Conservation (phyloP, 768 basidiomycete genomes). For the Amyloporia xantha region DNA sequence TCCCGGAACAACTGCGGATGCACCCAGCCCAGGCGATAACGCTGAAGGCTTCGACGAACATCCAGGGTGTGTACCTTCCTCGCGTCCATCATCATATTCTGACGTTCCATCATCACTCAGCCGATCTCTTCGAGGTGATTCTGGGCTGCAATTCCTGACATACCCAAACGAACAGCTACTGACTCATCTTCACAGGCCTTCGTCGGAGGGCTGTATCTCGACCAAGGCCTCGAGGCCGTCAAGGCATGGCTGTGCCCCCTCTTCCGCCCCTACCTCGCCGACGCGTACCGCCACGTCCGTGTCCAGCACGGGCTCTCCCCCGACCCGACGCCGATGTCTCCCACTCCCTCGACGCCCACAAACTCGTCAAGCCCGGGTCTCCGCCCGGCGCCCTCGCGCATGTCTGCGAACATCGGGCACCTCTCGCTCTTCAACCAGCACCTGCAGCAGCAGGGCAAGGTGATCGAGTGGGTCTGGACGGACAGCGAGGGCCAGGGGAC, state of each 20-base stretch:
- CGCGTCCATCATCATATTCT: slow-evolving; percentile 5
- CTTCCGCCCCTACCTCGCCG: slow-evolving; percentile 53
- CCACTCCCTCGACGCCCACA: slow-evolving; percentile 9
- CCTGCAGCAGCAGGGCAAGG: slow-evolving; percentile 48
- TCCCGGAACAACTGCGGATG: slow-evolving; percentile 54
- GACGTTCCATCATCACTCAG: slow-evolving; percentile 29
- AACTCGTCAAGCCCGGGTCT: slow-evolving; percentile 9
- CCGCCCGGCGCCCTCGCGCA: slow-evolving; percentile 18
- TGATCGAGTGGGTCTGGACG: slow-evolving; percentile 68
- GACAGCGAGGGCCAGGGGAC: slow-evolving; percentile 40
- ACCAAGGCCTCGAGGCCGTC: slow-evolving; percentile 55
- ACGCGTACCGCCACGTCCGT: slow-evolving; percentile 60
- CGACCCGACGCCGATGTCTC: slow-evolving; percentile 27
- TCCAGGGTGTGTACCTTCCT: slow-evolving; percentile 52
- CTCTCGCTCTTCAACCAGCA: slow-evolving; percentile 78
- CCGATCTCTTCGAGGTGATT: slow-evolving; percentile 73
- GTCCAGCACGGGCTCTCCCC: slow-evolving; percentile 60
- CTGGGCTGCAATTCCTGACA: not conserved
- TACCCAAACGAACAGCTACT: not conserved
- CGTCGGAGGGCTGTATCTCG: slow-evolving; percentile 70
- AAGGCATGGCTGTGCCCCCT: slow-evolving; percentile 55
- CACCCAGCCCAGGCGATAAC: slow-evolving; percentile 72
- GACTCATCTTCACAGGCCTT: slow-evolving; percentile 47
- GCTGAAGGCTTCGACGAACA: slow-evolving; percentile 56
- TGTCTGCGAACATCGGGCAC: slow-evolving; percentile 44